Conservation (phyloP, 805 yeast species). For the Yamadazyma tumulicola region DNA sequence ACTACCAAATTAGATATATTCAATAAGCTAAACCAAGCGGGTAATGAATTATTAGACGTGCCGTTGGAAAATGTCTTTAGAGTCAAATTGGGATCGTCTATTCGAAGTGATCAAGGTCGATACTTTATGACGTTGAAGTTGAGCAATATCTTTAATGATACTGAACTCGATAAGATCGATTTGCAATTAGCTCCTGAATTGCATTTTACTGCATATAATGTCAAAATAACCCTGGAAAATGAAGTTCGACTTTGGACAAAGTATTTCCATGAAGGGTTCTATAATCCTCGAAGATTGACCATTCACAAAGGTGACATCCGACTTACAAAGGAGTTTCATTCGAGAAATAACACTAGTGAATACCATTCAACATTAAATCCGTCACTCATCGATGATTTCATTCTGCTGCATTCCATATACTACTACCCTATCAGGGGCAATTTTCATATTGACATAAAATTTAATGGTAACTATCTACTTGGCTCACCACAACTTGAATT, state of each 20-base stretch:
- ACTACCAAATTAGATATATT: conserved; percentile 14
- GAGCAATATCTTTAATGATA: conserved; percentile 23
- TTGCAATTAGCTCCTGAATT: conserved; percentile 18
- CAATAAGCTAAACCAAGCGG: conserved; percentile 12
- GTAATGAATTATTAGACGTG: conserved; percentile 22
- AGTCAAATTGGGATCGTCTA: conserved; percentile 31
- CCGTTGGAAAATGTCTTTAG: conserved; percentile 36
- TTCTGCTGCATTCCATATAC: neutral
- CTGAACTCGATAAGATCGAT: conserved; percentile 19
- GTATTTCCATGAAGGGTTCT: conserved; percentile 16
- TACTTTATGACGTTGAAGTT: conserved; percentile 36
- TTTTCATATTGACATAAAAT: conserved; percentile 3
- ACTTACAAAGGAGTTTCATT: conserved; percentile 15
- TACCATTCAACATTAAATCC: conserved; percentile 10
- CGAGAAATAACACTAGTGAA: neutral
- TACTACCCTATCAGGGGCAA: conserved; percentile 7
- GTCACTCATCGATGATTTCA: conserved; percentile 5
- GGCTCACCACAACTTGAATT: conserved; percentile 9
- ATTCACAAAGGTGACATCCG: conserved; percentile 17
- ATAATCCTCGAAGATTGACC: conserved; percentile 19
- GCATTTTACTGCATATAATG: neutral
- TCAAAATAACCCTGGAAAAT: conserved; percentile 1
- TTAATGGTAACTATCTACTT: conserved; percentile 2
- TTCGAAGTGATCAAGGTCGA: conserved; percentile 27
- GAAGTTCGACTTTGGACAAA: conserved; percentile 9